phyloP scores from a whole-genome alignment of 768 basidiomycete species.

The Asterophora lycoperdoides region DNA sequence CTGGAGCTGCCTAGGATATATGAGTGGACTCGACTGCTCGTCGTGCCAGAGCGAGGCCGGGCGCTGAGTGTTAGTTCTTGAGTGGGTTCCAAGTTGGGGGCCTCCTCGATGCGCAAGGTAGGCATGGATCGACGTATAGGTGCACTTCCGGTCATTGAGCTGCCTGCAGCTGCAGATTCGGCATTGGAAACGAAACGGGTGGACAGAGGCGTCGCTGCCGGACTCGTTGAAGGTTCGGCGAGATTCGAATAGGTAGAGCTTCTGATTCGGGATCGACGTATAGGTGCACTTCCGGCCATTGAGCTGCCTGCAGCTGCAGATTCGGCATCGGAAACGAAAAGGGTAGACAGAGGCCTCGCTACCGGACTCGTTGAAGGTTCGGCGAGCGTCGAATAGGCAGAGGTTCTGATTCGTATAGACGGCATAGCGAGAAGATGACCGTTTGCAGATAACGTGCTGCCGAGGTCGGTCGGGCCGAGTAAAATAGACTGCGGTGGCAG shows the following conservation, averaged over 20 bases:
- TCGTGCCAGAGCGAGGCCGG: constrained; percentile 28
- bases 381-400: constrained; percentile 26
- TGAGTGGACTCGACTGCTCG: constrained; percentile 32
- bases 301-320: neutral
- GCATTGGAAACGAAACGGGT: constrained; percentile 16
- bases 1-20: constrained; percentile 25
- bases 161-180: constrained; percentile 6
- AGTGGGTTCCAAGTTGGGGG: neutral
- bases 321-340: constrained; percentile 16
- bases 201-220: constrained; percentile 7
- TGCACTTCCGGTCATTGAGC: neutral
- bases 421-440: constrained; percentile 31
- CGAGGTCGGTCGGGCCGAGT: no score
- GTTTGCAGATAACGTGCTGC: no score
- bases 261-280: constrained; percentile 32
- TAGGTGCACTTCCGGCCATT: neutral
- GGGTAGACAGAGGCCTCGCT: constrained; percentile 8
- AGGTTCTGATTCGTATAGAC: constrained; percentile 43
- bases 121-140: constrained; percentile 19
- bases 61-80: constrained; percentile 5
- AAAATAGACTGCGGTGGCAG: no score
- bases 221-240: constrained; percentile 12
- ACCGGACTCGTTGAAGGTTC: constrained; percentile 11
- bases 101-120: constrained; percentile 6
- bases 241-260: constrained; percentile 29